Base-by-base conservation (phyloP, 345 rosid species). In the Moringa oleifera region DNA sequence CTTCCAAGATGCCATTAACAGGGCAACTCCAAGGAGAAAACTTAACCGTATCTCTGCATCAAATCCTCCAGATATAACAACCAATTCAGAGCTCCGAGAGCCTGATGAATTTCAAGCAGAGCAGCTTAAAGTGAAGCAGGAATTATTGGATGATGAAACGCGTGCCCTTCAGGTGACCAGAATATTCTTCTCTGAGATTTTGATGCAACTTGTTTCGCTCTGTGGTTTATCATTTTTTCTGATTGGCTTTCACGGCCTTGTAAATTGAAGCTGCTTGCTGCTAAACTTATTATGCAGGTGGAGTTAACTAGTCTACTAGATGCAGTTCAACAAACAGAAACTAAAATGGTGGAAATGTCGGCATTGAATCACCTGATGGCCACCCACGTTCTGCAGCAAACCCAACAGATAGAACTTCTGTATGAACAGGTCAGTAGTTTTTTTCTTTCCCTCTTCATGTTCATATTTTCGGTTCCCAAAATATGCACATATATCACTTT, bases 281-380 rank as follows among this genome's bases (percentile, higher is more conserved):
- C 36, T 54, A 19, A 61, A 28, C 46, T 25, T 58, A 20, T 49
- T 60, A n/a, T 78, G 79, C 79, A 91, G 97, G 91, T 84, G 5
- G 97, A 88, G 80, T 80, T 91, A 80, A 75, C 85, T 31, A 80
- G 79, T 81, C 95, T 91, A 51, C 77, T 94, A 60, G 99, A 91
- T 45, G 80, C 93, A 28, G 97, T 71, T 74, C 95, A 80, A 70
- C 77, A 90, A 81, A 94, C 95, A 6, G 99, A 87, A 79, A 87
- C 96, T 28, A 89, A 84, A 81, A 91, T 95, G 97, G 91, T 95
- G 65, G 99, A 95, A 81, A 91, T 95, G 95, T 91, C 97, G 55
- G 97, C 97, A 62, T 47, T 87, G 75, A 91, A 95, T 74, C 99
- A 95, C 64, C 91, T 91, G 49, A 81, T 91, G 89, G 84, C 99